phyloP scores from a whole-genome alignment of 148 eudicot species.

The Silene latifolia region DNA sequence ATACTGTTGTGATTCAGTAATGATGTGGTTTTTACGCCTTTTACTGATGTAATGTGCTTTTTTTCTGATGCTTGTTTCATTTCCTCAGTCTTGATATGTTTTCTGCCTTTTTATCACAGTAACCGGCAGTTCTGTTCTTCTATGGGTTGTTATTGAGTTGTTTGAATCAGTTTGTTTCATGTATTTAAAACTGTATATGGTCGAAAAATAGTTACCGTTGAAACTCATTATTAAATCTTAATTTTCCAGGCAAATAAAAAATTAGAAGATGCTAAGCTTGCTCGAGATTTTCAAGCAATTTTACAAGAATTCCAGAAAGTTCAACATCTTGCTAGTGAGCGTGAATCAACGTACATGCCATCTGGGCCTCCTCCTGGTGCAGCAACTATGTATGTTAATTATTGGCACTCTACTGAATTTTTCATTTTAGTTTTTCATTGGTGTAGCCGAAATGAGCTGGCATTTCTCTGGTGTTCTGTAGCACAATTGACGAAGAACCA shows the following conservation, averaged over 20 bases:
- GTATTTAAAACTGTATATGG: neutral
- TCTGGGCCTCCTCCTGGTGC: conserved; percentile 40
- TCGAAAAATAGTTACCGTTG: neutral
- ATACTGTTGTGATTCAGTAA: too few species aligned
- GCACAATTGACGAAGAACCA: conserved; percentile 41
- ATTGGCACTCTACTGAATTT: neutral
- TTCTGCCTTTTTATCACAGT: neutral
- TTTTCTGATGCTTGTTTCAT: neutral
- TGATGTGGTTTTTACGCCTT: too few species aligned
- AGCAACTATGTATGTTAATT: conserved; percentile 35
- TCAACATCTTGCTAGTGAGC: conserved; percentile 78
- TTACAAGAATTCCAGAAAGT: conserved; percentile 73
- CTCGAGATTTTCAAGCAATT: conserved; percentile 65
- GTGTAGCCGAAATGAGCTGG: neutral
- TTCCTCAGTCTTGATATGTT: neutral
- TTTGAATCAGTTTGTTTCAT: neutral
- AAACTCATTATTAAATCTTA: conserved; percentile 1
- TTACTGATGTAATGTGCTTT: neutral
- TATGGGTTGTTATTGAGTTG: neutral
- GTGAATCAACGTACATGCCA: conserved; percentile 66
- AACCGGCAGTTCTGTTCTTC: neutral
- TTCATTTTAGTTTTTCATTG: neutral
- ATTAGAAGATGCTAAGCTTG: conserved; percentile 76
- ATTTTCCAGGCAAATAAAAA: conserved; percentile 55
- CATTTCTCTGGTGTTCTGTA: conserved; percentile 16